These are phyloP conservation scores for Auriscalpium vulgare DNA, from an alignment of 768 basidiomycete species.

Conservation along the genomic window DNA sequence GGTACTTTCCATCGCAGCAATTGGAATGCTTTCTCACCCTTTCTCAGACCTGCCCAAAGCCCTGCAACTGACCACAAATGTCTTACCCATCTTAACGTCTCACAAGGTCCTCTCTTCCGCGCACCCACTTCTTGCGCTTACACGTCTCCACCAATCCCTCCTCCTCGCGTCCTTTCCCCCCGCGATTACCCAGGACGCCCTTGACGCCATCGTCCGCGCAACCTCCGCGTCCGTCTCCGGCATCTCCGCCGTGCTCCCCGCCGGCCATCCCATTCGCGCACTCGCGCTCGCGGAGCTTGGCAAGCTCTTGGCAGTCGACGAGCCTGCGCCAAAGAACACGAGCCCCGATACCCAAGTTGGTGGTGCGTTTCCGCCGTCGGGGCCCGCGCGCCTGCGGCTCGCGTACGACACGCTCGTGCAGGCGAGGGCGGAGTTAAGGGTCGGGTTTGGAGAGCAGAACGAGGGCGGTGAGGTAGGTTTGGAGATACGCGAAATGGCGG, in stretches of 20 bases:
- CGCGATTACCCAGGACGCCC: conserved; percentile 34
- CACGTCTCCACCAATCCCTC: conserved; percentile 64
- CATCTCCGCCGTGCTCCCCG: conserved; percentile 40
- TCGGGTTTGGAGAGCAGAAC: conserved; percentile 66
- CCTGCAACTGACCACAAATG: conserved; percentile 50
- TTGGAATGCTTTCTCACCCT: not conserved
- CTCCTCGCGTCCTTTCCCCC: conserved; percentile 44
- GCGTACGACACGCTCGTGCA: conserved; percentile 57
- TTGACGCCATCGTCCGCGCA: conserved; percentile 58
- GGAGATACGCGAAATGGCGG: conserved; percentile 50
- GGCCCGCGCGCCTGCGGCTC: conserved; percentile 50
- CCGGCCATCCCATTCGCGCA: conserved; percentile 72
- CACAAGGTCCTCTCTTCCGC: conserved; percentile 54
- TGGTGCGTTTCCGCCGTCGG: conserved; percentile 55
- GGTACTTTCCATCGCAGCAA: conserved; percentile 29
- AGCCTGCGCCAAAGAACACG: conserved; percentile 37
- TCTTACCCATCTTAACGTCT: conserved; percentile 56
- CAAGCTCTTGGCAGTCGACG: conserved; percentile 74
- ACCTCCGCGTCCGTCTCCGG: conserved; percentile 49
- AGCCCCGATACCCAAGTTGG: conserved; percentile 4
- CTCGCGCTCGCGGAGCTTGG: conserved; percentile 74
- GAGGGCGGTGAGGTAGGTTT: conserved; percentile 67
- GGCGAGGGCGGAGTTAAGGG: conserved; percentile 50
- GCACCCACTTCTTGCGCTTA: conserved; percentile 71
- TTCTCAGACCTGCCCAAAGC: conserved; percentile 31